Evolutionary conservation across 2,329 filamentous ascomycete species (phyloP), one percentile per base, ranked within the genome.

Genomic region (Sclerotinia minor): DNA sequence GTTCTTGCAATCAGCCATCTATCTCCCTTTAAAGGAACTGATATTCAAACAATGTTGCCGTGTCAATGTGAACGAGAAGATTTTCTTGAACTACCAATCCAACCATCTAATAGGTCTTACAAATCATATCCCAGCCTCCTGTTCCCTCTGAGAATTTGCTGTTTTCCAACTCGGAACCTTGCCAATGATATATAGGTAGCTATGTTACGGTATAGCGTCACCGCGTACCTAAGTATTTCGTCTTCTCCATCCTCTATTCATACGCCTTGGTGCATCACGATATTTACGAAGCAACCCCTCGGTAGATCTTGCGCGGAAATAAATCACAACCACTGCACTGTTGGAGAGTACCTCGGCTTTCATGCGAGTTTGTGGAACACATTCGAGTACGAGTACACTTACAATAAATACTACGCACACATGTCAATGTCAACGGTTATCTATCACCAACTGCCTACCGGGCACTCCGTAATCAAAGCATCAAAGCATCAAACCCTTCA

Each of bases 191-290:
- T 60, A 24, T 17, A 32, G 29, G 13, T 32, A 32, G n/a, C n/a
- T n/a, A n/a, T 32, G 9, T 29, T 26, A 32, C 50, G 15, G 26
- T 32, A 26, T 52, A 19, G 21, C 21, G 44, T 52, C 60, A 53
- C 32, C 60, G 32, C 47, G 6, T 63, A 38, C 58, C 59, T 63
- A 49, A 24, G 32, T 29, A 38, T 11, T 54, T 64, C n/a, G 49
- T 55, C 35, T 32, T 55, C 35, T 44, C n/a, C 35, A 15, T 29
- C 32, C 41, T 32, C 58, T 15, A 26, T 49, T 19, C 13, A 7
- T 24, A n/a, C 49, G 17, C 47, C 41, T 21, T 41, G n/a, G 13
- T 35, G 19, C 53, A 32, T 35, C n/a, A 21, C 32, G 15, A 38
- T 38, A 15, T 35, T n/a, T 13, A 55, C 5, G 7, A 54, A 7